phyloP scores from a whole-genome alignment of 176 grass and related monocot genomes.

The Cenchrus americanus region DNA sequence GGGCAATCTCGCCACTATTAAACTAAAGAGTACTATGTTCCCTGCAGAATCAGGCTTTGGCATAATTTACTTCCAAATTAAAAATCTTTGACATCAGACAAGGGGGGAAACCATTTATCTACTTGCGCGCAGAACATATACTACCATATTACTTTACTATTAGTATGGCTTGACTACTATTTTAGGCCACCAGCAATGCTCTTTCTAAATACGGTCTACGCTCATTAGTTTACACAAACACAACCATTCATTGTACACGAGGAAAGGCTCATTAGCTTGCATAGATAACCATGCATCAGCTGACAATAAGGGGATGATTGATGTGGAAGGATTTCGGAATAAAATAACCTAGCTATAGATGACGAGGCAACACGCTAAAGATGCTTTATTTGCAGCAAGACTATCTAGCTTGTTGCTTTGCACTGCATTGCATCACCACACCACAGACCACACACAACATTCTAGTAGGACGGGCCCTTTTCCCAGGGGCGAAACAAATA shows the following conservation, averaged over 20 bases:
- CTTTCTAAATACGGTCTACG: constrained; percentile 41
- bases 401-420: background rate
- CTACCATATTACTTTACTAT: background rate
- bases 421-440: constrained; percentile 17
- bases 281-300: constrained; percentile 7
- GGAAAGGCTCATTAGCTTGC: background rate
- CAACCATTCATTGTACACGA: constrained; percentile 2
- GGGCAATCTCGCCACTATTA: background rate
- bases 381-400: constrained; percentile 21
- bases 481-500: constrained; percentile 14
- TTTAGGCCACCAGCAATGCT: background rate
- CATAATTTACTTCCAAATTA: too few species aligned
- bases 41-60: background rate
- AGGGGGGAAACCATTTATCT: too few species aligned
- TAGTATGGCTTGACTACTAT: background rate
- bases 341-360: constrained; percentile 32
- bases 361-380: constrained; percentile 28
- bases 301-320: constrained; percentile 28
- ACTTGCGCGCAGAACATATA: background rate
- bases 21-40: background rate
- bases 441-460: constrained; percentile 42
- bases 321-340: background rate
- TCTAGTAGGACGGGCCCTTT: constrained; percentile 38
- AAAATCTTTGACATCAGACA: background rate
- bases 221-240: background rate